Evolutionary conservation across 2,329 filamentous ascomycete species (phyloP).

Genomic region (Colletotrichum spinosum): DNA sequence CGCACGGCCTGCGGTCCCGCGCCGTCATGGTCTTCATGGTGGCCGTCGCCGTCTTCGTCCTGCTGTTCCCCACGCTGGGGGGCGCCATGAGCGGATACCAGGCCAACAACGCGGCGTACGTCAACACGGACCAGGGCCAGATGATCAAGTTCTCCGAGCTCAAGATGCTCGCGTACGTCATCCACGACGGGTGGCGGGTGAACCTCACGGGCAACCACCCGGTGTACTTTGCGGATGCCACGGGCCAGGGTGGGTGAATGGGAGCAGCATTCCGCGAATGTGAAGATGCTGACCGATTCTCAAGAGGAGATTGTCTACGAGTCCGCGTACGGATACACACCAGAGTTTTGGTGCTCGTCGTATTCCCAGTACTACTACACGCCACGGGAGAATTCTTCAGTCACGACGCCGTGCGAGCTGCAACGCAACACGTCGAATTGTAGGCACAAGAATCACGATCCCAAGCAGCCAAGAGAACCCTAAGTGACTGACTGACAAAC

Average conservation of each 20-base stretch:
- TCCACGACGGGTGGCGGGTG: constrained; percentile 42
- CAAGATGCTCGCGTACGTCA: constrained; percentile 37
- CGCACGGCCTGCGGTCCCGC: constrained; percentile 39
- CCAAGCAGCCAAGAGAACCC: background rate
- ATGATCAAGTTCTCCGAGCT: constrained; percentile 39
- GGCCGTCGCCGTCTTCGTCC: constrained; percentile 40
- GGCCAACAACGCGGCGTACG: constrained; percentile 40
- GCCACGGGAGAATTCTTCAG: too few relatives aligned
- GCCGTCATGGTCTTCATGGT: constrained; percentile 41
- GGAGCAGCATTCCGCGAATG: too few relatives aligned
- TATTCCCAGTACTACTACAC: too few relatives aligned
- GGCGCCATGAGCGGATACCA: constrained; percentile 46
- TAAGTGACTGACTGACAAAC: constrained; percentile 2
- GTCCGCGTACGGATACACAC: too few relatives aligned
- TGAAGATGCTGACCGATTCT: too few relatives aligned
- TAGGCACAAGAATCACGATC: background rate
- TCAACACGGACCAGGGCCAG: constrained; percentile 35
- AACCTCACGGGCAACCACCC: constrained; percentile 34
- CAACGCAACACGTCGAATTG: constrained; percentile 16
- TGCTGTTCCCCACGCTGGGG: constrained; percentile 44
- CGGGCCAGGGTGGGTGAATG: too few relatives aligned
- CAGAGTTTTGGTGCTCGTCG: too few relatives aligned
- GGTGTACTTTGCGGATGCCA: constrained; percentile 13
- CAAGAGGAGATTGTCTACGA: too few relatives aligned
- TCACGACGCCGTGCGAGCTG: background rate